Percentiles rank a stretch among this genome's conserved stretches.
phyloP scores from a whole-genome alignment of 2,329 filamentous ascomycete genomes.

The Cytospora leucostoma region DNA sequence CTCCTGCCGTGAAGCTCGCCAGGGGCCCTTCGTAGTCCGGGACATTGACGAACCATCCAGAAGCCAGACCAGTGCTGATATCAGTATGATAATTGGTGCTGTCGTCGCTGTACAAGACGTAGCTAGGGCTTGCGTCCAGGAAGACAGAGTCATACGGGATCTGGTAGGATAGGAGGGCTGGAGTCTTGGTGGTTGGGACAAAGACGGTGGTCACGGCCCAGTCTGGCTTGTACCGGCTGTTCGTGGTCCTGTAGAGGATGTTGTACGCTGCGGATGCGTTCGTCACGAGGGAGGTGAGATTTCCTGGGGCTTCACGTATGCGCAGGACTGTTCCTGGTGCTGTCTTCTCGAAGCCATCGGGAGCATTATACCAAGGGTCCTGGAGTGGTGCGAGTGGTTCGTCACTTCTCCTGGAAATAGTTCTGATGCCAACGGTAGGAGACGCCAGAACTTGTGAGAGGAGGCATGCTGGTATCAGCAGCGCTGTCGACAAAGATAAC shows the following conservation, averaged over 20 bases:
- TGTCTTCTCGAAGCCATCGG: slow-evolving; percentile 33
- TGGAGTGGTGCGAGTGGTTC: slow-evolving; percentile 33
- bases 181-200: slow-evolving; percentile 32
- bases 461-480: slow-evolving; percentile 10
- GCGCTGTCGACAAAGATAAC: background rate
- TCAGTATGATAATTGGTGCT: slow-evolving; percentile 31
- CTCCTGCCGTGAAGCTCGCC: slow-evolving; percentile 47
- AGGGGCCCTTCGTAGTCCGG: slow-evolving; percentile 50
- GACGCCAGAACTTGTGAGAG: background rate
- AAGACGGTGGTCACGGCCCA: slow-evolving; percentile 45
- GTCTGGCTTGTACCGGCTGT: slow-evolving; percentile 37
- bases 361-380: slow-evolving; percentile 40
- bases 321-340: slow-evolving; percentile 36
- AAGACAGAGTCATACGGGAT: slow-evolving; percentile 43
- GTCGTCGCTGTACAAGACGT: slow-evolving; percentile 34
- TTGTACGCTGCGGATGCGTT: slow-evolving; percentile 36
- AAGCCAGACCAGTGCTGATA: slow-evolving; percentile 38
- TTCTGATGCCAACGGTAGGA: background rate
- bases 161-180: slow-evolving; percentile 45
- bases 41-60: slow-evolving; percentile 46
- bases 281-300: slow-evolving; percentile 29
- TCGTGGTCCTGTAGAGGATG: slow-evolving; percentile 43
- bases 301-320: slow-evolving; percentile 35
- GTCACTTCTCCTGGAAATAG: background rate
- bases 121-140: slow-evolving; percentile 42